Percentiles rank a stretch among this genome's conserved stretches.
phyloP scores from a whole-genome alignment of 371 early-diverging fungal genomes.

The Paraphysoderma sedebokerense region DNA sequence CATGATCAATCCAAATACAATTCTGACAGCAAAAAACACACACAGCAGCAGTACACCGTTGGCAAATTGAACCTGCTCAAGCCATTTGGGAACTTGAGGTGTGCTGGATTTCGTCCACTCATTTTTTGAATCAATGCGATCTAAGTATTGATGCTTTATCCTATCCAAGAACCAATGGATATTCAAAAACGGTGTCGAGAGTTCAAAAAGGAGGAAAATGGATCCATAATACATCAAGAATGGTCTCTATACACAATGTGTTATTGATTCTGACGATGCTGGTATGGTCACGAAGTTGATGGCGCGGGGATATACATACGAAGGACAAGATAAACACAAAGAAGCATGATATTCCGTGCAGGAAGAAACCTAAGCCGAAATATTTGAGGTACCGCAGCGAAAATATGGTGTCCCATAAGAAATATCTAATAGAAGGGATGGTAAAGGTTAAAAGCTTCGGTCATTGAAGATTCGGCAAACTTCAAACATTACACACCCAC shows the following conservation, averaged over 20 bases:
- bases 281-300: background rate
- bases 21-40: slow-evolving; percentile 57
- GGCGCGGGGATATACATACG: slow-evolving; percentile 28
- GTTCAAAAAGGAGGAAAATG: slow-evolving; percentile 74
- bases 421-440: slow-evolving; percentile 41
- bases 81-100: too few species aligned
- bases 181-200: slow-evolving; percentile 81
- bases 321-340: slow-evolving; percentile 50
- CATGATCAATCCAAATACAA: slow-evolving; percentile 62
- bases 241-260: slow-evolving; percentile 32
- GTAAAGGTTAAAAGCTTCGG: background rate
- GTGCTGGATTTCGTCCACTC: slow-evolving; percentile 40
- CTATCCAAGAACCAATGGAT: slow-evolving; percentile 74
- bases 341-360: slow-evolving; percentile 67
- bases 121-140: slow-evolving; percentile 1
- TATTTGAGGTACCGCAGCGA: slow-evolving; percentile 45
- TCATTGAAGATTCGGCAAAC: background rate
- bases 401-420: slow-evolving; percentile 71
- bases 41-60: slow-evolving; percentile 57
- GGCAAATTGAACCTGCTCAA: slow-evolving; percentile 54
- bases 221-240: slow-evolving; percentile 74
- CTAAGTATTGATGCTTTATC: background rate
- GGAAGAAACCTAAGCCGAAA: slow-evolving; percentile 60
- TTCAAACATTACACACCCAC: slow-evolving; percentile 38
- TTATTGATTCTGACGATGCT: background rate